phyloP scores from a whole-genome alignment of 2,329 filamentous ascomycete genomes.

The Alternaria sp. region DNA sequence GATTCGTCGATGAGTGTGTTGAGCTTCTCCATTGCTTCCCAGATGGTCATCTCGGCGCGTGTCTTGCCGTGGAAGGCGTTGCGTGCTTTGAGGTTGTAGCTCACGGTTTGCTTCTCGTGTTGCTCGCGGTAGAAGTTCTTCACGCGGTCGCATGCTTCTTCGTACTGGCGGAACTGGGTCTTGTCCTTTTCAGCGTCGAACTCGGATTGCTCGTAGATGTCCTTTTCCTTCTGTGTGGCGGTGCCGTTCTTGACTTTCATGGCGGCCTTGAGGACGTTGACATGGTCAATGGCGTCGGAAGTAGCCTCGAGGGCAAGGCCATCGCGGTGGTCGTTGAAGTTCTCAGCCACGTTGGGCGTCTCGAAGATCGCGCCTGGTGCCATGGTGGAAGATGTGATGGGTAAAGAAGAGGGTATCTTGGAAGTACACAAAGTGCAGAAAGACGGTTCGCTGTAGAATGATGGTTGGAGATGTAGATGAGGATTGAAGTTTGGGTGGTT shows the following conservation, averaged over 20 bases:
- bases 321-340: slow-evolving; percentile 61
- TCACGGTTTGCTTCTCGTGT: slow-evolving; percentile 75
- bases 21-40: slow-evolving; percentile 92
- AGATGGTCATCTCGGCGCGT: slow-evolving; percentile 81
- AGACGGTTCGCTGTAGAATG: slow-evolving; percentile 4
- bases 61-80: slow-evolving; percentile 72
- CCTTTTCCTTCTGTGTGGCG: slow-evolving; percentile 56
- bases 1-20: slow-evolving; percentile 91
- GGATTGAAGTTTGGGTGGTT: slow-evolving; percentile 15
- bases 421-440: slow-evolving; percentile 8
- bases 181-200: slow-evolving; percentile 82
- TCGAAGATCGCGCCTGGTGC: slow-evolving; percentile 57
- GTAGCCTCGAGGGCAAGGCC: slow-evolving; percentile 66
- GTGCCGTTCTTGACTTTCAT: slow-evolving; percentile 60
- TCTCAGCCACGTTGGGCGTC: slow-evolving; percentile 53
- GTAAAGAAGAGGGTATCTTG: slow-evolving; percentile 29
- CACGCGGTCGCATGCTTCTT: slow-evolving; percentile 82
- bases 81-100: slow-evolving; percentile 84
- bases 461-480: slow-evolving; percentile 8
- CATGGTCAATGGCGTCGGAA: slow-evolving; percentile 66
- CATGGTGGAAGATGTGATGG: slow-evolving; percentile 46
- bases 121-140: slow-evolving; percentile 84
- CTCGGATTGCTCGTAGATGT: slow-evolving; percentile 66
- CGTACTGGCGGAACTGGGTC: slow-evolving; percentile 81
- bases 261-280: slow-evolving; percentile 67